Evolutionary conservation across 2,329 filamentous ascomycete genomes (phyloP).

Genomic region (Aspergillus pseudotamarii): DNA sequence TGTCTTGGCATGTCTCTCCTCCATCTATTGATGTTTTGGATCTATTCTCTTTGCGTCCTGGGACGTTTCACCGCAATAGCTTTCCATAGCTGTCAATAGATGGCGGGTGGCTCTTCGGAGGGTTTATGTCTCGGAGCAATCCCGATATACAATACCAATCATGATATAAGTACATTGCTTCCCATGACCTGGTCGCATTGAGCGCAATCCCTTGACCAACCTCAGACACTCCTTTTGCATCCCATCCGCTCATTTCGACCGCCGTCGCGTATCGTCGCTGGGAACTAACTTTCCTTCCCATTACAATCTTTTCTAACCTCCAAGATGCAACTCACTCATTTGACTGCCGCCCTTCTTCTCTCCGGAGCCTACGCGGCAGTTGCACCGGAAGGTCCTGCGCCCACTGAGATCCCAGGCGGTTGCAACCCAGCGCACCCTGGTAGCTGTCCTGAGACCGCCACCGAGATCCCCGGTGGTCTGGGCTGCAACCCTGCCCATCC

Average conservation of each 20-base stretch:
- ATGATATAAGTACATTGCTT: neutral
- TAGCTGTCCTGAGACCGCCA: neutral
- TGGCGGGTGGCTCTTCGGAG: neutral
- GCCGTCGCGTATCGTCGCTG: neutral
- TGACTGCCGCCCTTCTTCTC: neutral
- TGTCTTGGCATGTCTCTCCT: slow-evolving; percentile 1
- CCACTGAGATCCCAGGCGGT: neutral
- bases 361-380: neutral
- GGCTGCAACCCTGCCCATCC: neutral
- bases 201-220: neutral
- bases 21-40: neutral
- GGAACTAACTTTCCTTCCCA: neutral
- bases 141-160: neutral
- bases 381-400: neutral
- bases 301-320: neutral
- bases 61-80: neutral
- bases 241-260: neutral
- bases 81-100: neutral
- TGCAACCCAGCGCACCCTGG: neutral
- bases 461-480: neutral
- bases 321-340: neutral
- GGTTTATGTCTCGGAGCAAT: neutral
- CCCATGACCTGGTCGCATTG: neutral
- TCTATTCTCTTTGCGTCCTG: neutral
- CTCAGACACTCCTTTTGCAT: neutral